Percentiles rank a stretch among this genome's conserved stretches.
Conservation (phyloP, 2,329 filamentous ascomycete genomes). For the Pyrenophora seminiperda region DNA sequence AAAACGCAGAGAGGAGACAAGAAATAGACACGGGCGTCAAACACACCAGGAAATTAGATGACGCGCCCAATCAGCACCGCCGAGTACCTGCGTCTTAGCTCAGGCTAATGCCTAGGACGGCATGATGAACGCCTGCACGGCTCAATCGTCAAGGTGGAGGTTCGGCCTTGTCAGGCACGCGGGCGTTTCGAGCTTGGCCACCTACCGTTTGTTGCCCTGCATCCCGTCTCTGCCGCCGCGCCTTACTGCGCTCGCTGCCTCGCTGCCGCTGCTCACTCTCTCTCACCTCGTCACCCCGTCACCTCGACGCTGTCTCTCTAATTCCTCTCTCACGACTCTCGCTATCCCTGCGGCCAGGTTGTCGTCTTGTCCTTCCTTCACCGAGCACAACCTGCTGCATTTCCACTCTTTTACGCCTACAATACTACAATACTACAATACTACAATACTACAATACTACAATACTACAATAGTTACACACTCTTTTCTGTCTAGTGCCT, state of each 20-base stretch:
- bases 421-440: no score
- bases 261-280: slow-evolving; percentile 11
- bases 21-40: slow-evolving; percentile 33
- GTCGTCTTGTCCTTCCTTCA: slow-evolving; percentile 49
- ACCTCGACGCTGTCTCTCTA: slow-evolving; percentile 24
- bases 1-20: slow-evolving; percentile 18
- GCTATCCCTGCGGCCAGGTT: slow-evolving; percentile 44
- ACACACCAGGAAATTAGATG: slow-evolving; percentile 34
- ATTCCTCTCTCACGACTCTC: slow-evolving; percentile 19
- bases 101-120: slow-evolving; percentile 25
- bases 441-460: no score
- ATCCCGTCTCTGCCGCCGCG: slow-evolving; percentile 11
- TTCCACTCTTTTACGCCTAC: slow-evolving; percentile 41
- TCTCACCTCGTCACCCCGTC: no score
- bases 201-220: slow-evolving; percentile 27
- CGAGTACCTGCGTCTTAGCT: slow-evolving; percentile 34
- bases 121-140: slow-evolving; percentile 33
- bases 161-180: slow-evolving; percentile 25
- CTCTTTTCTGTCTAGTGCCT: slow-evolving; percentile 43
- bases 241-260: slow-evolving; percentile 13
- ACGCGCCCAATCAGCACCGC: slow-evolving; percentile 31
- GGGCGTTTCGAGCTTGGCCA: slow-evolving; percentile 27
- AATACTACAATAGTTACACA: slow-evolving; percentile 27
- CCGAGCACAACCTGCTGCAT: slow-evolving; percentile 43
- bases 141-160: slow-evolving; percentile 1